Evolutionary conservation across 108 stramenopile species (phyloP).

Genomic region (Cyclostephanos tholiformis): DNA sequence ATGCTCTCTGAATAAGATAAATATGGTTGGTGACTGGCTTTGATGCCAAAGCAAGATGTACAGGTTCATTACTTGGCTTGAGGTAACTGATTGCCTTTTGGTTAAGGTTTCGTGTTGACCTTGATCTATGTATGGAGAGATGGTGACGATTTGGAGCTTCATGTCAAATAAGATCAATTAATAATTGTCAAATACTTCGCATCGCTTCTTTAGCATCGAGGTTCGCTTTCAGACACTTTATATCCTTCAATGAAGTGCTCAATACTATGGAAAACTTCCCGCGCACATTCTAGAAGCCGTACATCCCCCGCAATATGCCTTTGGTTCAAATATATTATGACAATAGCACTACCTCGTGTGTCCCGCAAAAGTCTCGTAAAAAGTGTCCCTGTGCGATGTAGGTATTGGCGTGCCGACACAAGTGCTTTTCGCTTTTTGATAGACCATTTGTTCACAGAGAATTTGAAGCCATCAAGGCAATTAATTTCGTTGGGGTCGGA

Average conservation of each 20-base stretch:
- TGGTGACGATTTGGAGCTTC: no score
- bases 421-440: slow-evolving; percentile 47
- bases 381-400: slow-evolving; percentile 75
- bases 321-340: slow-evolving; percentile 44
- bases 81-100: no score
- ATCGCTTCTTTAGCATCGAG: neutral
- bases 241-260: slow-evolving; percentile 32
- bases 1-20: no score
- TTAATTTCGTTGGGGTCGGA: slow-evolving; percentile 70
- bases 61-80: no score
- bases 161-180: neutral
- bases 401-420: slow-evolving; percentile 66
- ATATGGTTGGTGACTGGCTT: no score
- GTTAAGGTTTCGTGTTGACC: no score
- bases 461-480: slow-evolving; percentile 64
- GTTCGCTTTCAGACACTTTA: neutral
- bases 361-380: slow-evolving; percentile 54
- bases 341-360: slow-evolving; percentile 28
- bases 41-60: no score
- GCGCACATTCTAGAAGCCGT: slow-evolving; percentile 33
- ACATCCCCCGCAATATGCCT: slow-evolving; percentile 36
- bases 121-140: no score
- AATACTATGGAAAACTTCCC: slow-evolving; percentile 32
- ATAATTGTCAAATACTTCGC: neutral
- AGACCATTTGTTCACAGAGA: slow-evolving; percentile 51